Percentiles rank a stretch among this genome's conserved stretches.
These are phyloP conservation scores for Hypholoma sublateritium DNA, from an alignment of 768 basidiomycete species.

Conservation along the genomic window DNA sequence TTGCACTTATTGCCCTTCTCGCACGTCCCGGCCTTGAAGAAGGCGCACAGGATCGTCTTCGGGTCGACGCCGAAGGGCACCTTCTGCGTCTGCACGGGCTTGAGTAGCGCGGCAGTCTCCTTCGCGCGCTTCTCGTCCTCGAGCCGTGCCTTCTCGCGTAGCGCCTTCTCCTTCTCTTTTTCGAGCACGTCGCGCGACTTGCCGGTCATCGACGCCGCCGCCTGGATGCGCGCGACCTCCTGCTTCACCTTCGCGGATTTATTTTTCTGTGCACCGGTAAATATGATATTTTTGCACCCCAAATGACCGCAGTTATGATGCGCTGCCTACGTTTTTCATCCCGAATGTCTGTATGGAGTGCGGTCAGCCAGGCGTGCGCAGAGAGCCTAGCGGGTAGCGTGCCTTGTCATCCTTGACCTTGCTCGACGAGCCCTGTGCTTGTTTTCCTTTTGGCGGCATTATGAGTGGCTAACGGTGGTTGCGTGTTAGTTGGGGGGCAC, in stretches of 20 bases:
- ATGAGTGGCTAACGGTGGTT: too few relatives aligned
- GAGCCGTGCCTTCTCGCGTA: constrained; percentile 70
- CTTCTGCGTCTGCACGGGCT: constrained; percentile 79
- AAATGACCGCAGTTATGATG: not conserved
- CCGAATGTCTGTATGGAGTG: constrained; percentile 68
- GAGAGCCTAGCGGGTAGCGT: constrained; percentile 26
- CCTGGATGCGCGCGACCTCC: constrained; percentile 76
- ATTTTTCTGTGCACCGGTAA: constrained; percentile 65
- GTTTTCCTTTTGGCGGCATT: constrained; percentile 86
- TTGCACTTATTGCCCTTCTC: constrained; percentile 96
- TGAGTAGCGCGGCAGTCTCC: constrained; percentile 83
- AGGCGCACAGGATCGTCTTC: constrained; percentile 90
- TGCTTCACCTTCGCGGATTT: constrained; percentile 93
- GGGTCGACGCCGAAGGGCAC: constrained; percentile 96
- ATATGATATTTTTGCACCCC: not conserved
- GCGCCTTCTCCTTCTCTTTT: constrained; percentile 83
- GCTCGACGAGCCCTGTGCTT: constrained; percentile 53
- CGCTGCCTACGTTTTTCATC: constrained; percentile 73
- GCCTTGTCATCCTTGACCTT: constrained; percentile 87
- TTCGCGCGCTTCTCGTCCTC: constrained; percentile 84
- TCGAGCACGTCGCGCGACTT: constrained; percentile 79
- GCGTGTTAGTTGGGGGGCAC: too few relatives aligned
- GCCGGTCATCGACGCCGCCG: constrained; percentile 70
- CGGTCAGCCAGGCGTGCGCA: constrained; percentile 21
- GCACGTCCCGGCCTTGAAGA: constrained; percentile 89